Percentiles rank a stretch among this genome's conserved stretches.
Evolutionary conservation across 805 yeast genomes (phyloP).

Genomic region (Starmerella cellae): DNA sequence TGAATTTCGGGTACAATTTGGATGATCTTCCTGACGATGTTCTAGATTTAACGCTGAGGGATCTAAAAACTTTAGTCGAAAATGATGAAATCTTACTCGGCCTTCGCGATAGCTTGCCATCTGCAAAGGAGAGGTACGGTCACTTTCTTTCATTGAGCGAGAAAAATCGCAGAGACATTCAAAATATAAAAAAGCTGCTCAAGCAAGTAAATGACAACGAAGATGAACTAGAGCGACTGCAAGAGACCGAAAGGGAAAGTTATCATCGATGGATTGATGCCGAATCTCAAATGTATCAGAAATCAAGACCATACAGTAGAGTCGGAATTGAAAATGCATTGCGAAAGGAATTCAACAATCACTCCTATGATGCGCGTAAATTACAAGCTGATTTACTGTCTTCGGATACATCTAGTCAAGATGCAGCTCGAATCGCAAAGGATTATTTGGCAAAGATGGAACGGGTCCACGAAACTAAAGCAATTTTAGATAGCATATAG

Average conservation of each 20-base stretch:
- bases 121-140: background rate
- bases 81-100: slow-evolving; percentile 23
- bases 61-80: slow-evolving; percentile 20
- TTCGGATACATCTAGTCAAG: too few species aligned
- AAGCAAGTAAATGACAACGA: too few species aligned
- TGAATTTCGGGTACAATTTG: background rate
- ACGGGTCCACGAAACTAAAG: too few species aligned
- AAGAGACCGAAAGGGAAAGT: slow-evolving; percentile 18
- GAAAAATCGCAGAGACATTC: too few species aligned
- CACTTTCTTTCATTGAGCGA: too few species aligned
- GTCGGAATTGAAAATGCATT: slow-evolving; percentile 23
- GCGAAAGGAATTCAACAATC: background rate
- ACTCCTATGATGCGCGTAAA: background rate
- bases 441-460: too few species aligned
- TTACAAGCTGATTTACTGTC: too few species aligned
- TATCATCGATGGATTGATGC: slow-evolving; percentile 8
- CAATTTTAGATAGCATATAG: too few species aligned
- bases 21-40: slow-evolving; percentile 19
- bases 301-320: slow-evolving; percentile 30
- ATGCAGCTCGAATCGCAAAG: too few species aligned
- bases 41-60: slow-evolving; percentile 17
- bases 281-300: slow-evolving; percentile 26
- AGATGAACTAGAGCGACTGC: too few species aligned
- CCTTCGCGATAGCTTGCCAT: background rate
- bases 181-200: too few species aligned